phyloP scores from a whole-genome alignment of 441 rosid species.

The Gossypium laxum region DNA sequence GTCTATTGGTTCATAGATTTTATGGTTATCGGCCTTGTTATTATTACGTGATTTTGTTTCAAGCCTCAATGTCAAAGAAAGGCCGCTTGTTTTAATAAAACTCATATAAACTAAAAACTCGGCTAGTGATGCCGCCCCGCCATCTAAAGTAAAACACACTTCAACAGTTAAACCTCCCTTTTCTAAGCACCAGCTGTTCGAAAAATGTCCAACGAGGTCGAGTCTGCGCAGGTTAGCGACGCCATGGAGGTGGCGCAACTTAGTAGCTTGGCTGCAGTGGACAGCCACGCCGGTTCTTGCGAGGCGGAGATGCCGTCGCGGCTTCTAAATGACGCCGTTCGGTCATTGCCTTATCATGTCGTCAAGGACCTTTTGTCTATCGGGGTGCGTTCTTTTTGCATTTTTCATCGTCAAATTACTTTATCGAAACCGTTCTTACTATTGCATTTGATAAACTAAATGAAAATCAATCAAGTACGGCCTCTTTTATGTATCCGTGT shows the following conservation, averaged over 20 bases:
- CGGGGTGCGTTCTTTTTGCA: conserved; percentile 31
- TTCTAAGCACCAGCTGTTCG: conserved; percentile 10
- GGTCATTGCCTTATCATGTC: conserved; percentile 43
- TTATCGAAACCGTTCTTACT: not conserved
- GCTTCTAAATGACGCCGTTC: conserved; percentile 34
- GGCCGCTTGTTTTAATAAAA: not conserved
- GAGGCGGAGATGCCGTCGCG: conserved; percentile 17
- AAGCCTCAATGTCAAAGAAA: not conserved
- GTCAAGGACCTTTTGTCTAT: conserved; percentile 50
- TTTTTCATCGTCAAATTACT: not conserved
- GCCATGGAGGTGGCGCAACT: not conserved
- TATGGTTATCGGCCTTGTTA: not conserved
- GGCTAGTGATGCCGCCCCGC: not conserved
- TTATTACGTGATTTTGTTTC: not conserved
- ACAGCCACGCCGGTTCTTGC: conserved; percentile 1
- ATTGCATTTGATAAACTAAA: not conserved
- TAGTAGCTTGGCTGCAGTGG: conserved; percentile 10
- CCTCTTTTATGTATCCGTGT: not conserved
- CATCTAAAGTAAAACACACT: not conserved
- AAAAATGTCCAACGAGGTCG: conserved; percentile 30
- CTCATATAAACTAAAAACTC: not conserved
- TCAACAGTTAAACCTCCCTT: not conserved
- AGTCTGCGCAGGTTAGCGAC: not conserved
- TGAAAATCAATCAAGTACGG: not conserved
- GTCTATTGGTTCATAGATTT: not conserved